A percentile compares a stretch with the other conserved stretches of the same genome.
Conservation (phyloP, 352 stramenopile species). For the Thraustotheca clavata region DNA sequence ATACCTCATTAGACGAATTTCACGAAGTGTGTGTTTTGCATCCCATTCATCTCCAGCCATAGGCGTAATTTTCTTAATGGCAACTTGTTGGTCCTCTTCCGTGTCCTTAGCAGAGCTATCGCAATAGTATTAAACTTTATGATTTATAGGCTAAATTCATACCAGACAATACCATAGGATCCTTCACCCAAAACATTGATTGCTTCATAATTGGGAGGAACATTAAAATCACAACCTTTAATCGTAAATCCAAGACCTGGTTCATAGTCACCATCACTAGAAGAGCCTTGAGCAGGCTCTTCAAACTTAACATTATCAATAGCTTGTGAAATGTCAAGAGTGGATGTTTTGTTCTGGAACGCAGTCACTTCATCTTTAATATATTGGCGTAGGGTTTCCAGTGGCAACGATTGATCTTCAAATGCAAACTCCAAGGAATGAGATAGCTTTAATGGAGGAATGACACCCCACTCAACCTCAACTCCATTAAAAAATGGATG, state of each 20-base stretch:
- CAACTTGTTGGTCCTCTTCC: conserved; percentile 65
- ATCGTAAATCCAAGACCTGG: conserved; percentile 60
- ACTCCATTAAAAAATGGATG: conserved; percentile 87
- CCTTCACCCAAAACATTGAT: conserved; percentile 86
- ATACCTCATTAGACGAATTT: conserved; percentile 88
- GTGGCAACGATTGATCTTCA: conserved; percentile 59
- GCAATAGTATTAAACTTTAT: background rate
- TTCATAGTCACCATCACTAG: conserved; percentile 34
- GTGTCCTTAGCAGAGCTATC: conserved; percentile 60
- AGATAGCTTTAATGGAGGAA: conserved; percentile 39
- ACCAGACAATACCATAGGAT: conserved; percentile 90
- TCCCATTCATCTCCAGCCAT: conserved; percentile 87
- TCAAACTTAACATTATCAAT: conserved; percentile 34
- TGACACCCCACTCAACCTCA: conserved; percentile 81
- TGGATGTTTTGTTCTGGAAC: conserved; percentile 32
- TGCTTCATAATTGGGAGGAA: conserved; percentile 67
- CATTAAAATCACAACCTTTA: conserved; percentile 80
- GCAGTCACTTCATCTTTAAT: conserved; percentile 71
- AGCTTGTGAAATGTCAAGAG: conserved; percentile 26
- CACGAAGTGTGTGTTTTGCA: conserved; percentile 86
- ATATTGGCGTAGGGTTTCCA: conserved; percentile 60
- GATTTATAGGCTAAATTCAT: background rate
- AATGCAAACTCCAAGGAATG: conserved; percentile 82
- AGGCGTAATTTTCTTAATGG: conserved; percentile 91
- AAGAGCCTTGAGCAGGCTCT: conserved; percentile 23